Evolutionary conservation across 257 asterid species (phyloP).

Genomic region (Nicotiana otophora): DNA sequence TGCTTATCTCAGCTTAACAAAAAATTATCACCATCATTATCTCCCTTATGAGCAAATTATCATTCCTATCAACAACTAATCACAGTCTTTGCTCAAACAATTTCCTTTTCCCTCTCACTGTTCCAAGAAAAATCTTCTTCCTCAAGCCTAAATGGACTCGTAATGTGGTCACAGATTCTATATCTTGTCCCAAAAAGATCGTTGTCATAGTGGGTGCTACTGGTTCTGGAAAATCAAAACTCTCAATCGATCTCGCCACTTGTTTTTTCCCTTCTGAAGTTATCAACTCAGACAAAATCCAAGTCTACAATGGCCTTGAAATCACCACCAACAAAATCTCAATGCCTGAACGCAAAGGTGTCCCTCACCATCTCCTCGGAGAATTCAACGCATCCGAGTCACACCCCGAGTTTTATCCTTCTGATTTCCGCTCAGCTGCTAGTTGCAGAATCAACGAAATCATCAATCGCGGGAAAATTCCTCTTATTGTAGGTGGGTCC

Average conservation of each 20-base stretch:
- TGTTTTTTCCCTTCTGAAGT: slow-evolving; percentile 63
- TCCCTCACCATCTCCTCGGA: slow-evolving; percentile 77
- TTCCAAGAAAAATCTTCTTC: background rate
- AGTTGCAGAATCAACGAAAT: slow-evolving; percentile 32
- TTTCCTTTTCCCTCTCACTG: background rate
- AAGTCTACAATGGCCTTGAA: slow-evolving; percentile 57
- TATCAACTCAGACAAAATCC: slow-evolving; percentile 89
- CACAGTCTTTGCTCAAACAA: background rate
- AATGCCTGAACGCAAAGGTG: slow-evolving; percentile 39
- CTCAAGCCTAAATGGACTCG: background rate
- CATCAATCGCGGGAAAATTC: slow-evolving; percentile 27
- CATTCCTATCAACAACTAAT: slow-evolving; percentile 11
- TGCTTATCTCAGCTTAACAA: background rate
- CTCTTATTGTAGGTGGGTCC: slow-evolving; percentile 83
- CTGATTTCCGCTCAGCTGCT: slow-evolving; percentile 45
- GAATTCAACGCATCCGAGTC: slow-evolving; percentile 50
- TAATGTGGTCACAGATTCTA: background rate
- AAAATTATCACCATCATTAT: background rate
- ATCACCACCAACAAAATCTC: slow-evolving; percentile 78
- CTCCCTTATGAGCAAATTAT: slow-evolving; percentile 42
- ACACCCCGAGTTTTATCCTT: slow-evolving; percentile 51
- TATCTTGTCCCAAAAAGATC: slow-evolving; percentile 23
- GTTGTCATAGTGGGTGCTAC: slow-evolving; percentile 84
- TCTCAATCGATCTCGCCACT: slow-evolving; percentile 64
- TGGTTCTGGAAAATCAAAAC: slow-evolving; percentile 84